Evolutionary conservation across 495 filamentous ascomycete species (phyloP).

Genomic region (Mytilinidion resinicola): DNA sequence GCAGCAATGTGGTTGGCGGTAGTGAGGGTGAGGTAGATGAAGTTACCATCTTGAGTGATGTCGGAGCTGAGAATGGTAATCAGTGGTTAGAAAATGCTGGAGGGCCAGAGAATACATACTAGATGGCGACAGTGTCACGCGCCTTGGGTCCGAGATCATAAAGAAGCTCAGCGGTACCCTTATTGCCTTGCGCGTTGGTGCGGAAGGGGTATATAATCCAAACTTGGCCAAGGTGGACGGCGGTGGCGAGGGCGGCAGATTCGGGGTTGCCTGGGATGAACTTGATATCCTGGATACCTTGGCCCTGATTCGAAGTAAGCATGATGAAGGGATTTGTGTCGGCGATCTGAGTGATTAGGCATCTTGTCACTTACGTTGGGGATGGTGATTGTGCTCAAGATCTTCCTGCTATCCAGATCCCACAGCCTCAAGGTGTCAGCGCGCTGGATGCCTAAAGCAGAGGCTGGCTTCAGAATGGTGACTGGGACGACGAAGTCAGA

Average conservation of each 20-base stretch:
- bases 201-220: conserved; percentile 62
- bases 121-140: conserved; percentile 53
- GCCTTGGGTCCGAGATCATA: conserved; percentile 54
- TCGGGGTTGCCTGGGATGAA: conserved; percentile 58
- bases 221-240: conserved; percentile 55
- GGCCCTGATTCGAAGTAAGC: conserved; percentile 19
- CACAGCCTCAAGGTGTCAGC: conserved; percentile 56
- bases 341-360: no score
- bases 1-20: conserved; percentile 59
- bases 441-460: conserved; percentile 39
- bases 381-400: conserved; percentile 57
- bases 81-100: no score
- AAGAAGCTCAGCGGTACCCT: conserved; percentile 51
- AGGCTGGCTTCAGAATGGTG: conserved; percentile 52
- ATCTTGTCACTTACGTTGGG: conserved; percentile 36
- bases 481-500: conserved; percentile 59
- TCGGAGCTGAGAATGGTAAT: conserved; percentile 36
- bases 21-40: conserved; percentile 55
- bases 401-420: conserved; percentile 46
- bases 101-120: conserved; percentile 13
- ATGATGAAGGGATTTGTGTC: no score
- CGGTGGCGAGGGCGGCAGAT: conserved; percentile 53
- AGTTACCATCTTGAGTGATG: conserved; percentile 53
- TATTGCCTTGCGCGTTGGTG: conserved; percentile 46
- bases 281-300: conserved; percentile 60